A percentile compares a stretch with the other conserved stretches of the same genome.
These are phyloP conservation scores for Primulina huaijiensis DNA, from an alignment of 257 asterid species.

Conservation along the genomic window DNA sequence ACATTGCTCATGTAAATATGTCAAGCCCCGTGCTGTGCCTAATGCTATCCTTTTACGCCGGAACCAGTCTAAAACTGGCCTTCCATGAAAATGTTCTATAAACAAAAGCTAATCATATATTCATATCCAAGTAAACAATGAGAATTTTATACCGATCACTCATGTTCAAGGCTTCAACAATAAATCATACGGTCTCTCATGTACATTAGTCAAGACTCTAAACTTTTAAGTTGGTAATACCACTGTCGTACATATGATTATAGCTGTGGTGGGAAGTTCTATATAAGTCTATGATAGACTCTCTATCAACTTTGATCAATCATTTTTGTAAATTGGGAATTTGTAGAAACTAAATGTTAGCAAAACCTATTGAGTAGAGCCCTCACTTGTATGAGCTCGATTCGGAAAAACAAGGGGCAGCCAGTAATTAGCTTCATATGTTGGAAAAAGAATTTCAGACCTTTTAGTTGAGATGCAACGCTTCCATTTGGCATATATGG, in stretches of 20 bases:
- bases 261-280: neutral
- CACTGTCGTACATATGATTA: no score
- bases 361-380: neutral
- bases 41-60: conserved; percentile 73
- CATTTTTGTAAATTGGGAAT: neutral
- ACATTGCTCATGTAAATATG: conserved; percentile 88
- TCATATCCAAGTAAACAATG: no score
- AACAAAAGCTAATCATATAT: conserved; percentile 2
- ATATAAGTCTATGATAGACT: no score
- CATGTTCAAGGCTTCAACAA: neutral
- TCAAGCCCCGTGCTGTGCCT: conserved; percentile 88
- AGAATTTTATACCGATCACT: neutral
- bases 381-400: neutral
- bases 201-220: neutral
- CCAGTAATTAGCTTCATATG: neutral
- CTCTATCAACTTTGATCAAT: no score
- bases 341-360: no score
- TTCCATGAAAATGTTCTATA: conserved; percentile 64
- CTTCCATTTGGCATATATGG: conserved; percentile 90
- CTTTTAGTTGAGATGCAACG: conserved; percentile 79
- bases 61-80: conserved; percentile 82
- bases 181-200: neutral
- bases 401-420: neutral
- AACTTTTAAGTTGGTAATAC: no score
- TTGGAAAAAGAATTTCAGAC: conserved; percentile 26